Evolutionary conservation across 1,284 basidiomycete species (phyloP), one percentile per base, ranked within the genome.

Genomic region (Ustilago xerochloae): DNA sequence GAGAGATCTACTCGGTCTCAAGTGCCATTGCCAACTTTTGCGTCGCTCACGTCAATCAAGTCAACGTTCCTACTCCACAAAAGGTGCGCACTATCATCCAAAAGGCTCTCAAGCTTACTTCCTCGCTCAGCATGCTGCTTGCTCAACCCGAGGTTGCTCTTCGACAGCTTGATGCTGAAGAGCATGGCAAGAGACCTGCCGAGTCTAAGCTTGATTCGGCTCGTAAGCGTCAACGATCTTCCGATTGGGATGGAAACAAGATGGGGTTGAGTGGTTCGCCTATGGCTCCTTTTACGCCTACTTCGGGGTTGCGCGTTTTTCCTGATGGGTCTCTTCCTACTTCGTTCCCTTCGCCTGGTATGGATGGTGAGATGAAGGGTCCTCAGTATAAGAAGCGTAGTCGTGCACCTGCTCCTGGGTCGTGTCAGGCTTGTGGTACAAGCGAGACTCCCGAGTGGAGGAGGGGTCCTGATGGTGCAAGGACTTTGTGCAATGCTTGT

Each of bases 401-500:
- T 53, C 75, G 82, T 7, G 82, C 81, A 0, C 79, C 82, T 9
- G 81, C 81, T 15, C 81, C 81, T 13, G 79, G 75, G 4, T 65
- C 68, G 18, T 83, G 82, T 61, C 73, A 76, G 35, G 73, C 78
- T 26, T 83, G 82, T 52, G 78, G 77, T 2, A 74, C 72, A 24
- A 57, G 50, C 47, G 81, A 82, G 33, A 83, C 82, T 26, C 82
- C 82, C 0, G 82, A 84, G 56, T 84, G 82, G 82, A 64, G 82
- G 10, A 65, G 81, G 7, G 82, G 82, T 22, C 82, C 82, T 13
- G 80, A 81, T 47, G 82, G 82, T 20, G 78, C 81, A 1, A 67
- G 82, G 4, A 84, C 82, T 26, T 74, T 84, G 22, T 84, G 82
- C 76, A 84, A 84, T 60, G 82, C 82, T 5, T 84, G 82, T 55